A percentile compares a stretch with the other conserved stretches of the same genome.
Evolutionary conservation across 768 basidiomycete species (phyloP).

Genomic region (Hygrophoropsis aurantiaca): DNA sequence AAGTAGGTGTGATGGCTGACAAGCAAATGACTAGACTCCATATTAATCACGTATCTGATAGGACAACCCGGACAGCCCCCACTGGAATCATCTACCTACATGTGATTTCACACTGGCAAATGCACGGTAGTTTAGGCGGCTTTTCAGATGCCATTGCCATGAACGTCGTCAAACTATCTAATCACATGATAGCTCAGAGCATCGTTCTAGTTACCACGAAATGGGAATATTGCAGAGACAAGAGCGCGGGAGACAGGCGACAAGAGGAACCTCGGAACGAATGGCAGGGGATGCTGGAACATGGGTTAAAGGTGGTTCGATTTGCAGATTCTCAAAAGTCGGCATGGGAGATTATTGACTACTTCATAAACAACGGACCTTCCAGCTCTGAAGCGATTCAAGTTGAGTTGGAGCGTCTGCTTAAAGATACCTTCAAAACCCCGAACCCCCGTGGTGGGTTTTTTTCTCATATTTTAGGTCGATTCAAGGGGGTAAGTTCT

Average conservation of each 20-base stretch:
- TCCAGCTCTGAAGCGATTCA: too few relatives aligned
- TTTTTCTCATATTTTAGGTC: too few relatives aligned
- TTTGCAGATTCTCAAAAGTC: constrained; percentile 17
- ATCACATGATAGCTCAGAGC: constrained; percentile 23
- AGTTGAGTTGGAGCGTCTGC: too few relatives aligned
- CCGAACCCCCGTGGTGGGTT: too few relatives aligned
- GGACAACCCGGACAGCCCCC: constrained; percentile 10
- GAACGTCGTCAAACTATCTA: constrained; percentile 21
- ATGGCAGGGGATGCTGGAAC: constrained; percentile 27
- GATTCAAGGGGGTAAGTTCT: too few relatives aligned
- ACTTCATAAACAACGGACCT: background rate
- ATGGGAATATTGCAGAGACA: too few relatives aligned
- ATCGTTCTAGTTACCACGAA: constrained; percentile 34
- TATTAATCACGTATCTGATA: too few relatives aligned
- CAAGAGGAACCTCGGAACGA: constrained; percentile 26
- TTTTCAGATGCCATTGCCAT: constrained; percentile 25
- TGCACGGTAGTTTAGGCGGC: constrained; percentile 26
- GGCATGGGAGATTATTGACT: constrained; percentile 27
- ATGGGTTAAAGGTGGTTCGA: constrained; percentile 23
- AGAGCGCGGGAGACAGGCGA: constrained; percentile 14
- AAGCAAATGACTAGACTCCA: too few relatives aligned
- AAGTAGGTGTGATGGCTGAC: too few relatives aligned
- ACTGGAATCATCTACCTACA: constrained; percentile 35
- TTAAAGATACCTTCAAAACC: too few relatives aligned
- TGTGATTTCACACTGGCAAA: constrained; percentile 31